These are phyloP conservation scores for Fibroporia radiculosa DNA, from an alignment of 768 basidiomycete genomes.

Conservation along the genomic window DNA sequence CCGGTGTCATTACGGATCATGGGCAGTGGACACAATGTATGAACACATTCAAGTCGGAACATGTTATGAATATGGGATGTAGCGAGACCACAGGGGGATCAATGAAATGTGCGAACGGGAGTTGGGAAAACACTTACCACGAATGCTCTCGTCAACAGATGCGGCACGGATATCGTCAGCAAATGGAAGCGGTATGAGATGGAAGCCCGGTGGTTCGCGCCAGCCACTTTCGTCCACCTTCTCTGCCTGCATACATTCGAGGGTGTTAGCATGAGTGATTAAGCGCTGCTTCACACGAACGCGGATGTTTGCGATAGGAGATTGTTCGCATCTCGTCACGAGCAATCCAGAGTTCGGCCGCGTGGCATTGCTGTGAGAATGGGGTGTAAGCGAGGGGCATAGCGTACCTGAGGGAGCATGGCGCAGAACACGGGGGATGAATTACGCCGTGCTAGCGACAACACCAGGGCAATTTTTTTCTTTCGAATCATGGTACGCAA, in stretches of 20 bases:
- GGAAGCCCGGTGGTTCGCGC: conserved; percentile 84
- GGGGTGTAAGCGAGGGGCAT: background rate
- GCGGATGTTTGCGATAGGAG: background rate
- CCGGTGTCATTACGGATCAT: background rate
- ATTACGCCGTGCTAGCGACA: conserved; percentile 62
- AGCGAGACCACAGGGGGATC: background rate
- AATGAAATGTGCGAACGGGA: background rate
- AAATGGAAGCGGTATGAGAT: conserved; percentile 89
- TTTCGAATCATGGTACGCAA: conserved; percentile 77
- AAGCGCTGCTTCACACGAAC: background rate
- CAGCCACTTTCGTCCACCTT: conserved; percentile 61
- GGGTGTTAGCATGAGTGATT: conserved; percentile 3
- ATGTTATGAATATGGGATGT: background rate
- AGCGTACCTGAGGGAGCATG: conserved; percentile 75
- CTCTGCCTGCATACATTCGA: conserved; percentile 46
- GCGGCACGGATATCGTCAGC: conserved; percentile 88
- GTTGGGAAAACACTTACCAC: conserved; percentile 36
- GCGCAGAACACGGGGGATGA: conserved; percentile 76
- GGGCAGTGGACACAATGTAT: background rate
- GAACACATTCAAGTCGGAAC: background rate
- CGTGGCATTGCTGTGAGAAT: conserved; percentile 2
- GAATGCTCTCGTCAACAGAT: conserved; percentile 54
- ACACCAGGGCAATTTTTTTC: conserved; percentile 73
- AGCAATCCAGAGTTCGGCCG: background rate
- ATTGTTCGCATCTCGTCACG: conserved; percentile 1